Evolutionary conservation across 2,329 filamentous ascomycete species (phyloP), one percentile per base, ranked within the genome.

Genomic region (Aspergillus spinulosporus): DNA sequence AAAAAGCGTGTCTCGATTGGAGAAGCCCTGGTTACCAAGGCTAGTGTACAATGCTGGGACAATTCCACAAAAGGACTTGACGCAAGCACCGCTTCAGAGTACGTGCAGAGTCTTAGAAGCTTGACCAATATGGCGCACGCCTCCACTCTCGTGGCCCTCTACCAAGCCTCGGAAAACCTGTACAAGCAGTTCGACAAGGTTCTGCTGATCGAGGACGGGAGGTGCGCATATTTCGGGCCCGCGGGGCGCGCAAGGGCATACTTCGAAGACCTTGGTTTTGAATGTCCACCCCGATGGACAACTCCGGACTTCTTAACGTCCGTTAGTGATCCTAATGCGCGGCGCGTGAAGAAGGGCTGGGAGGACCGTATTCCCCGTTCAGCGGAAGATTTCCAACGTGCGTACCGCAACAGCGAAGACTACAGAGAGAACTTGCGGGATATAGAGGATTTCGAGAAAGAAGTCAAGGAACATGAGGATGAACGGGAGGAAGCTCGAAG

Each of bases 1-100:
- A 79, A 86, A 54, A 92, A 94, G 76, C 85, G 91, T 69, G 90
- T 95, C 4, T 89, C 86, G 44, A 91, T 94, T 59, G 89, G 88
- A 1, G 90, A 94, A 72, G 90, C 89, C 62, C 82, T 88, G 58
- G 77, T 92, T 8, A 86, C 86, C 12, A 75, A 75, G 14, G 82
- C 84, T 1, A 85, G 81, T 42, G 77, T 84, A 1, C 86, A 89
- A 68, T 88, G 86, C 58, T 94, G 90, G 89, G 90, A 88, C 58
- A 90, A 90, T 62, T 86, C 82, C 26, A 92, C 89, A 0, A 80
- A 83, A 50, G 89, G 89, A 8, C 78, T 93, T 0, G 89, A 92
- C 69, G 85, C 86, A 0, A 85, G 85, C 5, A 91, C 87, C 0
- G 89, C 89, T 0, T 73, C 90, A 39, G 87, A 90, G 64, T 92